A percentile compares a stretch with the other conserved stretches of the same genome.
Conservation (phyloP, 2,329 filamentous ascomycete genomes). For the Beauveria brongniartii region DNA sequence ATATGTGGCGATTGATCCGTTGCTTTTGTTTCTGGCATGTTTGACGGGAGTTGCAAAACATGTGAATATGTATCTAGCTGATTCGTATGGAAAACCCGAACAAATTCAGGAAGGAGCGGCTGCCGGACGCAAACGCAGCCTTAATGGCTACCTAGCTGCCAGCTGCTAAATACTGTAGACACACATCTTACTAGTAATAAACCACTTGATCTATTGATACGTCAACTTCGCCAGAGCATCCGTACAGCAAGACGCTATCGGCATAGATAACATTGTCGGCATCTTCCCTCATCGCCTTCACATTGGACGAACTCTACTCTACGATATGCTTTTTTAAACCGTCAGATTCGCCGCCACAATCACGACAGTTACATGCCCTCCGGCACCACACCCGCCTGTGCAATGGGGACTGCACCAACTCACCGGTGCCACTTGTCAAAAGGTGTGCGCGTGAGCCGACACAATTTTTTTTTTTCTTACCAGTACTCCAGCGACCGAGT, state of each 20-base stretch:
- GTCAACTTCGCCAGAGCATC: too few relatives aligned
- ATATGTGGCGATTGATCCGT: background rate
- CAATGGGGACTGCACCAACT: background rate
- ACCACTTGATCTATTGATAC: background rate
- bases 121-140: constrained; percentile 1
- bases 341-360: background rate
- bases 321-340: background rate
- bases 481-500: background rate
- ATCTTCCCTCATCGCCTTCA: background rate
- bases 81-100: background rate
- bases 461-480: background rate
- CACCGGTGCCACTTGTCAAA: constrained; percentile 1
- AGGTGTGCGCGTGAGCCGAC: constrained; percentile 7
- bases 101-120: background rate
- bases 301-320: background rate
- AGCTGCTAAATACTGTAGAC: background rate
- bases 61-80: background rate
- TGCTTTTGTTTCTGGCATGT: background rate
- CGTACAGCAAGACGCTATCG: background rate
- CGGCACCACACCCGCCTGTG: background rate
- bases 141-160: background rate
- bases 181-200: background rate
- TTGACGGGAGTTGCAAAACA: background rate
- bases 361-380: background rate
- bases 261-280: background rate